Base-by-base conservation (phyloP, 306 rosid species). In the Begonia masoniana region DNA sequence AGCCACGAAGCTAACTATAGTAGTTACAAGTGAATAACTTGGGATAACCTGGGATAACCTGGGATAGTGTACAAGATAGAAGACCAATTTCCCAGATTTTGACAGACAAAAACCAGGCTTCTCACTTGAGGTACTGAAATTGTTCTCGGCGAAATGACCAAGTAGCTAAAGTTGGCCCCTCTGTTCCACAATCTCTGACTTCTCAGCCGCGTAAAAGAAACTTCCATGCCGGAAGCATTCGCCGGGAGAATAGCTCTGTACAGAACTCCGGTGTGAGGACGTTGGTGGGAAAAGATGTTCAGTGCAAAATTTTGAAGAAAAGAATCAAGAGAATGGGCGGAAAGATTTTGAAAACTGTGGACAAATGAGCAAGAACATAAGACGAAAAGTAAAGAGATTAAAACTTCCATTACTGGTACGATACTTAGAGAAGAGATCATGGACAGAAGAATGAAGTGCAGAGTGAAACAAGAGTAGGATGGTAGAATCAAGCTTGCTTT, bases 1-100 rank as follows among this genome's bases (percentile, higher is more conserved):
- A 65, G 66, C 97, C 71, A 66, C 54, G 68, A 91, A 83, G 24
- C 97, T 91, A 69, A n/a, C n/a, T n/a, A n/a, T n/a, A n/a, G n/a
- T n/a, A n/a, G n/a, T n/a, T n/a, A n/a, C n/a, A n/a, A n/a, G n/a
- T n/a, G n/a, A n/a, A n/a, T n/a, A n/a, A n/a, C n/a, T n/a, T n/a
- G n/a, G n/a, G n/a, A n/a, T n/a, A n/a, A n/a, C n/a, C n/a, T n/a
- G n/a, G n/a, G n/a, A 76, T 78, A 78, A 56, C 87, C 83, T 69
- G 75, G 76, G 43, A 83, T 54, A 10, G 5, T 50, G 64, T 80
- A 85, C 76, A 62, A 76, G 48, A 21, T 71, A 4, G 94, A 71
- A 43, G 94, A 83, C 85, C 79, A 77, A 46, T 85, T 91, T 10
- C 91, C 85, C 64, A 83, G 58, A 67, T 85, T 62, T 58, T 82